phyloP scores from a whole-genome alignment of 495 filamentous ascomycete genomes.

The Staphylotrichum longicolle region DNA sequence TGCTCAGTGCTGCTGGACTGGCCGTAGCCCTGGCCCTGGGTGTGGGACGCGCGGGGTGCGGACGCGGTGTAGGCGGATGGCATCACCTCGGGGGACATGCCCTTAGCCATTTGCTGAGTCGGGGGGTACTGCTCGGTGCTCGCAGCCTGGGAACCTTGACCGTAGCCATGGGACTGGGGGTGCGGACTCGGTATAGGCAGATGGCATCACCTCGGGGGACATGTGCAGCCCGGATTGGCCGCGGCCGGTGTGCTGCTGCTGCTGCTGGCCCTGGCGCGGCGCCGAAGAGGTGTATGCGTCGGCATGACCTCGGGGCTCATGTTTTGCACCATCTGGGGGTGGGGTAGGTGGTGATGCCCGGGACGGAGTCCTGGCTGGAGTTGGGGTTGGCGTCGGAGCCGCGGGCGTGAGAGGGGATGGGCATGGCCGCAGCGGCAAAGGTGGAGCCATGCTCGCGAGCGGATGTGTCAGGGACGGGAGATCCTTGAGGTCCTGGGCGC shows the following conservation, averaged over 20 bases:
- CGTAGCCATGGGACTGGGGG: too few species aligned
- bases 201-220: too few species aligned
- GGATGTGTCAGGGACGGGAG: slow-evolving; percentile 7
- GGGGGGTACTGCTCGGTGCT: too few species aligned
- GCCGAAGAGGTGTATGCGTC: slow-evolving; percentile 15
- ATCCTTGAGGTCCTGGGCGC: slow-evolving; percentile 8
- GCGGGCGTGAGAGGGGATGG: background rate
- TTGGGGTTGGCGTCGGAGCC: background rate
- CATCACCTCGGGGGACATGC: too few species aligned
- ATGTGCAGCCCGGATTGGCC: too few species aligned
- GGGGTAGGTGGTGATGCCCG: slow-evolving; percentile 7
- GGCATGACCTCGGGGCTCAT: slow-evolving; percentile 28
- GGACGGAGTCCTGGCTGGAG: slow-evolving; percentile 8
- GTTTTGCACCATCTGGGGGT: slow-evolving; percentile 6
- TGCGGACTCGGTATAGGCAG: too few species aligned
- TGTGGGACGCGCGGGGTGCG: too few species aligned
- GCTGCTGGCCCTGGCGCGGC: background rate
- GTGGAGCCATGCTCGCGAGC: background rate
- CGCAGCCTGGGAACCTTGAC: too few species aligned
- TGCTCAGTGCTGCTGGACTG: background rate
- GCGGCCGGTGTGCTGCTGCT: too few species aligned
- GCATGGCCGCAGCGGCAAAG: background rate
- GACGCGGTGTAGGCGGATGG: too few species aligned
- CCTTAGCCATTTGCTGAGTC: too few species aligned
- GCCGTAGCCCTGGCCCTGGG: too few species aligned